Base-by-base conservation (phyloP, 2,329 filamentous ascomycete genomes). In the Scedosporium dehoogii region DNA sequence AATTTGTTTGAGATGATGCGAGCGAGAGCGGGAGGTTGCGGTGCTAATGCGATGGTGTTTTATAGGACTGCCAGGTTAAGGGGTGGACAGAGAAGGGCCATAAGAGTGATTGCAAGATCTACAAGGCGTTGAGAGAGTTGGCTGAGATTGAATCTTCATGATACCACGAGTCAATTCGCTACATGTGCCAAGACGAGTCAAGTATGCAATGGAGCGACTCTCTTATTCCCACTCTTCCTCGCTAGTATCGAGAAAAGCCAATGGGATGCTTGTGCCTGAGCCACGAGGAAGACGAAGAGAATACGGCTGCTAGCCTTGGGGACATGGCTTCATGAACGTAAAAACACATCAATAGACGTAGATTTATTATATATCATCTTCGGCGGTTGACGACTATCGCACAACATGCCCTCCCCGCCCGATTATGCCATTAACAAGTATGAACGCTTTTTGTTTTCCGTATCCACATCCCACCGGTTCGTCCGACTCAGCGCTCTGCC, bases 61-160 rank as follows among this genome's bases (percentile, higher is more conserved):
- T 25, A 21, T 55, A 66, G 65, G 64, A 65, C 5, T 67, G 66
- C 38, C 66, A 67, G 27, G 57, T 63, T 16, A 59, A 63, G 25
- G 66, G 63, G 18, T 67, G 66, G 66, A 64, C 33, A n/a, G 58
- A 61, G 21, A 59, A 60, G 10, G 66, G 65, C 4, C 66, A 67
- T 23, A 67, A 66, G 44, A 58, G 42, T 16, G 61, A 65, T 7
- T 67, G 66, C 59, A 67, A 65, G 62, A 64, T 63, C 23, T 65
- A 64, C 59, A 63, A 63, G 23, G 56, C 59, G 4, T 33, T 64
- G 53, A 61, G 41, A 23, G 59, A 61, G 23, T 33, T 64, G 9
- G 53, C 58, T 14, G 53, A 57, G 6, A 38, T 59, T 10, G 67
- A 67, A 25, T 44, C 33, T 18, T 48, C 44, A 14, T 48, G 16